A percentile compares a stretch with the other conserved stretches of the same genome.
Evolutionary conservation across 352 stramenopile genomes (phyloP).

Genomic region (Pythium scleroteichum): DNA sequence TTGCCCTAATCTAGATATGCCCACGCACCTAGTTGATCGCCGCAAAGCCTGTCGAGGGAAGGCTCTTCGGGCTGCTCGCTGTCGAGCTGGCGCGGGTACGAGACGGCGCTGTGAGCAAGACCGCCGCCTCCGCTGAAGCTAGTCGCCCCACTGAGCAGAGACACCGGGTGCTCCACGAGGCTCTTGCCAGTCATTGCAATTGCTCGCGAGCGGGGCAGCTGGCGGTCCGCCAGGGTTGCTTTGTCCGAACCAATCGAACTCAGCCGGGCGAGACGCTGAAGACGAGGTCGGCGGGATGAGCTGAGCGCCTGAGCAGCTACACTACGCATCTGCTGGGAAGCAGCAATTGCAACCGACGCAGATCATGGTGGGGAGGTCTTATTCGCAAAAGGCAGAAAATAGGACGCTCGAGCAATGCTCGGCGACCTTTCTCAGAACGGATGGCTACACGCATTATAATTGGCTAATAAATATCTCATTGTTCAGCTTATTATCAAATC

Average conservation of each 20-base stretch:
- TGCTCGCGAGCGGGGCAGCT: constrained; percentile 6
- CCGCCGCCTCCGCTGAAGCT: background rate
- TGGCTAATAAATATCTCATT: no score
- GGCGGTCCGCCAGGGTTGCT: constrained; percentile 12
- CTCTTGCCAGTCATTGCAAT: constrained; percentile 24
- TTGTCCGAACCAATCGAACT: no score
- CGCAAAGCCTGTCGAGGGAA: constrained; percentile 1
- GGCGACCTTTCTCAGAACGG: background rate
- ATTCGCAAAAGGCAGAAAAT: background rate
- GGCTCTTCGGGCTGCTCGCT: background rate
- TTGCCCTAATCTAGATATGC: no score
- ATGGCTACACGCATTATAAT: no score
- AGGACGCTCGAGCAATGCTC: background rate
- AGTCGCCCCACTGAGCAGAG: constrained; percentile 1
- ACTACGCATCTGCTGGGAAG: no score
- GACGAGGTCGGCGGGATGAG: constrained; percentile 3
- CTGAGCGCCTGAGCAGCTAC: background rate
- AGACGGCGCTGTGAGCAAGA: background rate
- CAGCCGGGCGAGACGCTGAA: constrained; percentile 8
- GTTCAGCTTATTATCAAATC: no score
- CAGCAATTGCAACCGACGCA: background rate
- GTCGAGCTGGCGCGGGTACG: background rate
- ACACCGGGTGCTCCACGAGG: constrained; percentile 9
- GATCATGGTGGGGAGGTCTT: background rate
- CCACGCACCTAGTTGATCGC: constrained; percentile 7